Evolutionary conservation across 169 alveolate genomes (phyloP).

Genomic region (Eimeria zaria): DNA sequence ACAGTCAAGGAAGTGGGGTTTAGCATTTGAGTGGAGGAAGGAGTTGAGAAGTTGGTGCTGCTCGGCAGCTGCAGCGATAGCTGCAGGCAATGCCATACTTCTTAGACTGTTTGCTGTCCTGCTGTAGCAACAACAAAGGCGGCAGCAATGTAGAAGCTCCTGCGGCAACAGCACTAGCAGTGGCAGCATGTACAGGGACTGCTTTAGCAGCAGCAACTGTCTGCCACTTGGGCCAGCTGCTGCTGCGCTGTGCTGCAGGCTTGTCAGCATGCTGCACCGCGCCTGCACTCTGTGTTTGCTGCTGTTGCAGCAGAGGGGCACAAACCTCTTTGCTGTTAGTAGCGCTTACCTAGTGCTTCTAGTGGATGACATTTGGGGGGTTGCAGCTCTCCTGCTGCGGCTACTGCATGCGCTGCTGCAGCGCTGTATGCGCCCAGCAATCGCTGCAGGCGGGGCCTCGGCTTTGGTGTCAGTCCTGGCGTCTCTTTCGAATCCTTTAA

Average conservation of each 20-base stretch:
- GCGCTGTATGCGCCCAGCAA: conserved; percentile 65
- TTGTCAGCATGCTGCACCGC: conserved; percentile 47
- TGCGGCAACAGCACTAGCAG: neutral
- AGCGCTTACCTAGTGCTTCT: conserved; percentile 27
- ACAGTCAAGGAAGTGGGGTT: neutral
- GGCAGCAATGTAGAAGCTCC: neutral
- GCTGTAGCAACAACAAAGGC: neutral
- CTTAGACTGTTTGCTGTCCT: neutral
- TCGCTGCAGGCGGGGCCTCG: neutral
- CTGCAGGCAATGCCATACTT: neutral
- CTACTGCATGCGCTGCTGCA: conserved; percentile 54
- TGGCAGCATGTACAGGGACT: neutral
- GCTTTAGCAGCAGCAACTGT: neutral
- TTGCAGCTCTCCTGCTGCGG: conserved; percentile 57
- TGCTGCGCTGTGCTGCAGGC: conserved; percentile 39
- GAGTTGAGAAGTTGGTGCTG: neutral
- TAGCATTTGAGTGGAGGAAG: neutral
- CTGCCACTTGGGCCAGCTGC: neutral
- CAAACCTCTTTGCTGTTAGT: conserved; percentile 23
- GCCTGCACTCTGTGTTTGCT: conserved; percentile 63
- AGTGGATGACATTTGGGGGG: conserved; percentile 61
- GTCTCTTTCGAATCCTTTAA: conserved; percentile 41
- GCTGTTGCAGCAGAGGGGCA: conserved; percentile 70
- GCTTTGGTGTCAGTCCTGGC: conserved; percentile 42
- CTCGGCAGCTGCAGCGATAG: neutral